Evolutionary conservation across 345 rosid genomes (phyloP), one percentile per base, ranked within the genome.

Genomic region (sweet orange (Citrus sinensis)): DNA sequence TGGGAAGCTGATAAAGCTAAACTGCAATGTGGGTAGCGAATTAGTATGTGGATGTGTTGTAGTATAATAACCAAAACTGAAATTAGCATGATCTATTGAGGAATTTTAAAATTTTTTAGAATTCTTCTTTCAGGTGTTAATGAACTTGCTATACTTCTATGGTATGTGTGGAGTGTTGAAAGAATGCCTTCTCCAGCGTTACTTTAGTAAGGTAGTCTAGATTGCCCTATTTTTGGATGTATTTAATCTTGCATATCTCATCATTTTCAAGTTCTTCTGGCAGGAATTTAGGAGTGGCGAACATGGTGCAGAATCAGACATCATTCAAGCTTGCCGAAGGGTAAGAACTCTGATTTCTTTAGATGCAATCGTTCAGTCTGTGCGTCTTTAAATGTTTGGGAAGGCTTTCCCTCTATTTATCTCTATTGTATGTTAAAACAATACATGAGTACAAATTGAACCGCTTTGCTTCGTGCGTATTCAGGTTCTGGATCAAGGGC

Each of bases 141-240:
- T 85, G 82, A 89, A 89, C 84, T 71, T 91, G 82, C 78, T 89
- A 69, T 90, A 89, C 82, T 89, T 90, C 86, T 89, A 87, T 35
- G 92, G 94, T 20, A 90, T 89, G 92, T 88, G 91, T 79, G 85
- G 87, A 5, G 78, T 90, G 54, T 46, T 89, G 79, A 90, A 89
- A 79, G 94, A 90, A 54, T 90, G 88, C 74, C 88, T 90, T 77
- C 88, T 90, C 71, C 92, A 87, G 82, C 94, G 94, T 24, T 87
- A 89, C 83, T 90, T 90, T 71, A 89, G 91, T 79, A 89, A 90
- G 89, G 93, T 87, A 87, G 65, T 25, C 22, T 14, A 70, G 13
- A 6, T 56, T 55, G 39, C 73, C 19, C 24, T 25, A 19, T 37
- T 67, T 37, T 1, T 30, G 51, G 27, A 40, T 55, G 49, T 60